Conservation (phyloP, 495 filamentous ascomycete genomes). For the Penicillium steckii region DNA sequence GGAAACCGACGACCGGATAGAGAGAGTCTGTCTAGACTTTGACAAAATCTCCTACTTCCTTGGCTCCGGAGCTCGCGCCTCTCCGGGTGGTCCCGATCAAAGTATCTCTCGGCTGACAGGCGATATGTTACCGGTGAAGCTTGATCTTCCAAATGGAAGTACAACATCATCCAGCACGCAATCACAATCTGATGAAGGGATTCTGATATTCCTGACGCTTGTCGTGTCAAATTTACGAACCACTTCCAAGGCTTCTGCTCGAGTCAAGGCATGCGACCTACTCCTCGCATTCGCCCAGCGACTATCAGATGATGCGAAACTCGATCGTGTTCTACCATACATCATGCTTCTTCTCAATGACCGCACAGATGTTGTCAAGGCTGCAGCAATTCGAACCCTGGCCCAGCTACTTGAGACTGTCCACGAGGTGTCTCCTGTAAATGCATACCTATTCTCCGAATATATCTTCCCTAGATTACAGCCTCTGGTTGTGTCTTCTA, state of each 20-base stretch:
- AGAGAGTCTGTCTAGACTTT: conserved; percentile 89
- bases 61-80: conserved; percentile 39
- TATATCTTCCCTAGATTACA: conserved; percentile 88
- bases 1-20: conserved; percentile 89
- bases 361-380: conserved; percentile 74
- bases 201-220: conserved; percentile 85
- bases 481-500: conserved; percentile 57
- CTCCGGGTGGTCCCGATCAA: conserved; percentile 21
- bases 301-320: conserved; percentile 91
- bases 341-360: conserved; percentile 79
- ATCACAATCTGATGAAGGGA: conserved; percentile 71
- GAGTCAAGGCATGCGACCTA: conserved; percentile 88
- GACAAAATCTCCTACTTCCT: conserved; percentile 97
- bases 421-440: conserved; percentile 83
- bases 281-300: conserved; percentile 90
- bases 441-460: conserved; percentile 92
- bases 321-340: conserved; percentile 92
- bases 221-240: conserved; percentile 86
- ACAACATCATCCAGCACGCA: conserved; percentile 48
- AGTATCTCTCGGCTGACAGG: conserved; percentile 30
- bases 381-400: conserved; percentile 79
- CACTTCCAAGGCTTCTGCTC: conserved; percentile 81
- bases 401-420: conserved; percentile 88
- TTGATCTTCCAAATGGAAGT: conserved; percentile 85
- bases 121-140: conserved; percentile 67